phyloP scores from a whole-genome alignment of 2,329 filamentous ascomycete genomes.

The Xylaria sp. region DNA sequence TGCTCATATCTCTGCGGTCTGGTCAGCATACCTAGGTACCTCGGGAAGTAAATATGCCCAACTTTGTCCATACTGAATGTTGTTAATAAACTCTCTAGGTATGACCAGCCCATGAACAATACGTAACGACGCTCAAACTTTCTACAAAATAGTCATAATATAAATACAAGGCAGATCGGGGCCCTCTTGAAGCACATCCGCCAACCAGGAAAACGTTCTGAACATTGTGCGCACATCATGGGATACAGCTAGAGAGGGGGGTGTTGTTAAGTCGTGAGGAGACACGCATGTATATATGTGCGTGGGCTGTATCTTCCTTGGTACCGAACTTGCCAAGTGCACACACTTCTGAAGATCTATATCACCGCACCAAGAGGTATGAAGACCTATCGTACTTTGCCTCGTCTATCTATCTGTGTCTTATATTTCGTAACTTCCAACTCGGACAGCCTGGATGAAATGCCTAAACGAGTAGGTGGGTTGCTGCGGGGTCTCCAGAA shows the following conservation, averaged over 20 bases:
- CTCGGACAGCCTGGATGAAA: background rate
- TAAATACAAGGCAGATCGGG: background rate
- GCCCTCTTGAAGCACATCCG: background rate
- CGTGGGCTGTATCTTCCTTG: background rate
- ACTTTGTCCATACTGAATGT: background rate
- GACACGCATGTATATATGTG: background rate
- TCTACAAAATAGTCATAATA: background rate
- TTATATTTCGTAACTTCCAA: background rate
- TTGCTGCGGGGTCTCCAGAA: conserved; percentile 29
- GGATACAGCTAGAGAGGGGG: background rate
- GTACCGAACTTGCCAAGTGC: background rate
- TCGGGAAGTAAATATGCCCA: background rate
- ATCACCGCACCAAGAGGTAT: background rate
- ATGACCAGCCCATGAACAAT: background rate
- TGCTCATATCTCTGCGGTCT: background rate
- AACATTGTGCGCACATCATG: conserved; percentile 1
- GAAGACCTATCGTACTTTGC: background rate
- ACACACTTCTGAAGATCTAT: background rate
- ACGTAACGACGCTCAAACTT: background rate
- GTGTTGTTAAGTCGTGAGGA: background rate
- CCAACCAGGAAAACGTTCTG: background rate
- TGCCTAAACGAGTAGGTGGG: conserved; percentile 37
- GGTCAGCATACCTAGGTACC: background rate
- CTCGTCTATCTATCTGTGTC: background rate
- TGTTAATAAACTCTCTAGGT: background rate